Base-by-base conservation (phyloP, 306 rosid genomes). In the Citrullus colocynthis region DNA sequence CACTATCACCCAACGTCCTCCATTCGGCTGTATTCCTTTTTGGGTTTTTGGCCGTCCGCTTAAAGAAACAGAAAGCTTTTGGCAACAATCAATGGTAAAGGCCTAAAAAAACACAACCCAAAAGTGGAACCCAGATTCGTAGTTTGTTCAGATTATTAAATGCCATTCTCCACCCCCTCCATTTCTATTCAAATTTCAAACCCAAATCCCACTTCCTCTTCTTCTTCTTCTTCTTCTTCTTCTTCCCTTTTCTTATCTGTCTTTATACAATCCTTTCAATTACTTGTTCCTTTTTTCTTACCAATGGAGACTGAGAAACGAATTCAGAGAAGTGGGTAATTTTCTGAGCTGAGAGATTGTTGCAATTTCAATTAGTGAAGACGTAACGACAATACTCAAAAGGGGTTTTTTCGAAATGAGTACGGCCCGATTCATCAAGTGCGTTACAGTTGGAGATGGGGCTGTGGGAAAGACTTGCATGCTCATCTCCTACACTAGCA, bases 391-490 rank as follows among this genome's bases (percentile, higher is more conserved):
- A 62, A 32, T 28, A 9, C 51, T 51, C 51, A 4, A 17, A 69
- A 66, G 67, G 77, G 44, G 39, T 69, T 42, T 34, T 45, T 15
- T 45, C 20, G 83, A 73, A 79, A 93, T 93, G 98, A 91, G 90
- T 85, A 91, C 98, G 6, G 92, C 96, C 52, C 89, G 98, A 75
- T 93, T 93, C 85, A 93, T 93, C 82, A 93, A 93, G 86, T 93
- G 97, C 81, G 97, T 91, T 32, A 93, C 97, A 1, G 97, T 93
- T 17, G 98, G 98, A 17, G 98, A 93, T 83, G 97, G 97, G 74
- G 98, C 97, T 52, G 97, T 93, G 34, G 98, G 97, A 74, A 93
- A 93, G 79, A 93, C 98, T 1, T 93, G 98, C 79, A 90, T 91
- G 98, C 97, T 93, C 44, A 93, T 90, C 59, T 93, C 96, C 44